Conservation (phyloP, 1,284 basidiomycete species). For the Ustilago lituana region DNA sequence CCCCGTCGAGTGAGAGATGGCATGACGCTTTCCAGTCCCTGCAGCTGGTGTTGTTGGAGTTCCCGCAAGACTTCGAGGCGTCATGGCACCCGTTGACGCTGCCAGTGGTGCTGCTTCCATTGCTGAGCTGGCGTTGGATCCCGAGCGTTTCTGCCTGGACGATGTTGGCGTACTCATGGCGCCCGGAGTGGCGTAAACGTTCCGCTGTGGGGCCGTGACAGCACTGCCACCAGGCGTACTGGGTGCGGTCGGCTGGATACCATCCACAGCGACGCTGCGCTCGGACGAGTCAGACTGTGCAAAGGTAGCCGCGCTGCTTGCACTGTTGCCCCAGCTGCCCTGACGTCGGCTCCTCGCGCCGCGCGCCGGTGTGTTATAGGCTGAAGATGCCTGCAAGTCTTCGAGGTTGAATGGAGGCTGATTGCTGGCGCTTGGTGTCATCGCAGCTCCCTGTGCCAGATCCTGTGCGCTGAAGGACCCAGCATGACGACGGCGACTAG, state of each 20-base stretch:
- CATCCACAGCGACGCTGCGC: constrained; percentile 16
- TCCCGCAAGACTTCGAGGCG: constrained; percentile 24
- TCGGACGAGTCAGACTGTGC: constrained; percentile 29
- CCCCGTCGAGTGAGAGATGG: constrained; percentile 10
- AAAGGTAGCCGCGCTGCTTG: constrained; percentile 31
- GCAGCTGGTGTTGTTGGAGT: constrained; percentile 26
- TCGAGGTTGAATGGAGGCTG: constrained; percentile 44
- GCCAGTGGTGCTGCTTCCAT: constrained; percentile 8
- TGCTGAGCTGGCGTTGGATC: constrained; percentile 31
- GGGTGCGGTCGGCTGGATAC: constrained; percentile 18
- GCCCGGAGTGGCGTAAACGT: constrained; percentile 11
- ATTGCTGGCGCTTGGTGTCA: constrained; percentile 37
- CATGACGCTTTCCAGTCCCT: constrained; percentile 11
- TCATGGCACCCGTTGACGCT: constrained; percentile 3
- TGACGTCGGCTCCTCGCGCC: constrained; percentile 20
- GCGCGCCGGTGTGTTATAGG: constrained; percentile 32
- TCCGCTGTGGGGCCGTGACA: constrained; percentile 7
- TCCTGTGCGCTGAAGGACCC: constrained; percentile 63
- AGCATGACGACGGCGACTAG: constrained; percentile 49
- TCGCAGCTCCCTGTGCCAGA: constrained; percentile 54
- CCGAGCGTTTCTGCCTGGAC: constrained; percentile 36
- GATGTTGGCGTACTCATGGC: constrained; percentile 35
- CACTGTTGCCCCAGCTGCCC: constrained; percentile 27
- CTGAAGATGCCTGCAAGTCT: constrained; percentile 38
- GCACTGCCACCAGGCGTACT: constrained; percentile 25